Evolutionary conservation across 2,329 filamentous ascomycete genomes (phyloP).

Genomic region (Trichoderma hamatum): DNA sequence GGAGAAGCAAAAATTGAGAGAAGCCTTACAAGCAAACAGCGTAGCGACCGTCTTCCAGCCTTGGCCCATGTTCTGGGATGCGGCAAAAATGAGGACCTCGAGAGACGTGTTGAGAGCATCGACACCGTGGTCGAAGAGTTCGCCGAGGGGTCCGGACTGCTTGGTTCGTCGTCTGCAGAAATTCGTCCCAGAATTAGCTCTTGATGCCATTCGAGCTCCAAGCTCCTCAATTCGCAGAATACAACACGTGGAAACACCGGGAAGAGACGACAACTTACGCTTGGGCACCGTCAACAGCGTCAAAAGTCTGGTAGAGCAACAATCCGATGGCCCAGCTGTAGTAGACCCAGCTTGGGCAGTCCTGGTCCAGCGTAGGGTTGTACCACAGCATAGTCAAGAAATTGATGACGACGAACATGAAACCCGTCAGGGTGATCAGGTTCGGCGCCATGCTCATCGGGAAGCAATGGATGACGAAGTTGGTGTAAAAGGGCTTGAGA

Average conservation of each 20-base stretch:
- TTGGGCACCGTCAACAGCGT: conserved; percentile 92
- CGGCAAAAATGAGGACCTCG: conserved; percentile 89
- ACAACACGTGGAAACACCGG: background rate
- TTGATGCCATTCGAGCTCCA: background rate
- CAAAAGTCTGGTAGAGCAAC: conserved; percentile 97
- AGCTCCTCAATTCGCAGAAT: background rate
- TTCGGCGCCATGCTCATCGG: conserved; percentile 93
- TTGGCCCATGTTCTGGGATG: conserved; percentile 89
- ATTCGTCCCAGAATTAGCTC: background rate
- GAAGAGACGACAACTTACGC: conserved; percentile 62
- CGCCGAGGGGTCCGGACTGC: conserved; percentile 90
- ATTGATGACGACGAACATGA: conserved; percentile 86
- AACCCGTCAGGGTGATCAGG: conserved; percentile 86
- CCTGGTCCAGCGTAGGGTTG: conserved; percentile 87
- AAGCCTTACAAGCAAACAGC: conserved; percentile 74
- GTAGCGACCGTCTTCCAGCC: conserved; percentile 84
- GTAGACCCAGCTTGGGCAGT: conserved; percentile 96
- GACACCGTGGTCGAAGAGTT: conserved; percentile 96
- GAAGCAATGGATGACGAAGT: conserved; percentile 91
- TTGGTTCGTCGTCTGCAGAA: conserved; percentile 72
- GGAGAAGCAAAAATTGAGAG: background rate
- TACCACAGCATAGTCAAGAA: conserved; percentile 94
- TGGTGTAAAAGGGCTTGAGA: conserved; percentile 95
- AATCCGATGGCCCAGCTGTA: conserved; percentile 85
- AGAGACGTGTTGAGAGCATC: conserved; percentile 96